Evolutionary conservation across 2,329 filamentous ascomycete species (phyloP), one percentile per base, ranked within the genome.

Genomic region (Diplodia corticola): DNA sequence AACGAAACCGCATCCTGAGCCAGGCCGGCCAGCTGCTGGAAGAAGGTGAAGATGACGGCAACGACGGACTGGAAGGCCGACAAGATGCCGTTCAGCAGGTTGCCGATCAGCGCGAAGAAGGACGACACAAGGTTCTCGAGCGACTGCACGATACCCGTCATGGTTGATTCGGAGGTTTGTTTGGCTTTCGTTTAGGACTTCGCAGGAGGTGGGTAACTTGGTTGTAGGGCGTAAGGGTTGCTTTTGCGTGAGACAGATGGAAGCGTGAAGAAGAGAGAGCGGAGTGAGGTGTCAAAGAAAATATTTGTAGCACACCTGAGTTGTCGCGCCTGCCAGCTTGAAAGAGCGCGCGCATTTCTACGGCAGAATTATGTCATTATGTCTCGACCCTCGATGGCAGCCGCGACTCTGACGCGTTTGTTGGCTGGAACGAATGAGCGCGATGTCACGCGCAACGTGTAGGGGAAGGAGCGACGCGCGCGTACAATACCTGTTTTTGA

Each of bases 301-400:
- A 44, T 9, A 30, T 13, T 12, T 55, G 33, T 15, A 10, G n/a
- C n/a, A n/a, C n/a, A n/a, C n/a, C 26, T 44, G 7, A n/a, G n/a
- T 20, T 20, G 40, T 44, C 40, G n/a, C 40, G 3, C 17, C 40
- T 44, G 4, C 40, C 17, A 44, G 40, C 17, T 10, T 2, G 40
- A 44, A 44, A 20, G 40, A 6, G 40, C 40, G 40, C 17, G 40
- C 40, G 40, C 17, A 20, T 20, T 15, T n/a, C 40, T 61, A 61
- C 57, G 57, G 57, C 57, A 61, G 44, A 61, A 61, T 61, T 61
- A 61, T 61, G 57, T 61, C 57, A 61, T 61, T 61, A 24, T 48
- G 12, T 40, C 24, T 15, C 24, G 17, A 5, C 13, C 17, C 57
- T 61, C n/a, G n/a, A n/a, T 61, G 57, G 57, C 20, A 49, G 37